Evolutionary conservation across 805 yeast species (phyloP).

Genomic region (Candida oleophila): DNA sequence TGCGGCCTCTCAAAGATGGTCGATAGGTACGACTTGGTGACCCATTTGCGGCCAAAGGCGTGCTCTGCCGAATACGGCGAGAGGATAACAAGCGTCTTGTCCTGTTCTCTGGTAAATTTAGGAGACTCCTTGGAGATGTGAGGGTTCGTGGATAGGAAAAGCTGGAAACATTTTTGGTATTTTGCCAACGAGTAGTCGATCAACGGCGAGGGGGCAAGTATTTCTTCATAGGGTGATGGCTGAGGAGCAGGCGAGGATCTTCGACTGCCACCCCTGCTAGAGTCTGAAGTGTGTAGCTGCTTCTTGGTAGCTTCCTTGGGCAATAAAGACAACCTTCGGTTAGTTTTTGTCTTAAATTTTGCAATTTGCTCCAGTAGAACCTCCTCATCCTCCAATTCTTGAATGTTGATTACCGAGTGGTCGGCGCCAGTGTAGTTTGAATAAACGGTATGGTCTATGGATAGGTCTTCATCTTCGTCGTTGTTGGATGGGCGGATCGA

Average conservation of each 20-base stretch:
- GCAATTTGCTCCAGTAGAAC: slow-evolving; percentile 34
- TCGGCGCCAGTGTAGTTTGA: slow-evolving; percentile 26
- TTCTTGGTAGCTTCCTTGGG: slow-evolving; percentile 7
- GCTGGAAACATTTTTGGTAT: slow-evolving; percentile 44
- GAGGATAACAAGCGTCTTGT: slow-evolving; percentile 58
- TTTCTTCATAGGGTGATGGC: slow-evolving; percentile 10
- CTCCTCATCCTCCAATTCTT: slow-evolving; percentile 36
- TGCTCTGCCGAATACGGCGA: slow-evolving; percentile 73
- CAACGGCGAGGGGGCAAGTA: slow-evolving; percentile 33
- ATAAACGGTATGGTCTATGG: slow-evolving; percentile 39
- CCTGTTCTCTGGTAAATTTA: slow-evolving; percentile 29
- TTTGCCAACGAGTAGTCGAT: slow-evolving; percentile 33
- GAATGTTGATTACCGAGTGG: slow-evolving; percentile 31
- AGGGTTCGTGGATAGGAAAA: slow-evolving; percentile 42
- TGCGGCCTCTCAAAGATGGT: slow-evolving; percentile 85
- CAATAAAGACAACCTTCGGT: slow-evolving; percentile 1
- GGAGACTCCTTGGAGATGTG: slow-evolving; percentile 42
- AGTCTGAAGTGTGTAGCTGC: neutral
- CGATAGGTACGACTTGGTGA: slow-evolving; percentile 58
- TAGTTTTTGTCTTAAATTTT: slow-evolving; percentile 29
- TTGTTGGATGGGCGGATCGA: slow-evolving; percentile 38
- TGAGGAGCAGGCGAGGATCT: slow-evolving; percentile 3
- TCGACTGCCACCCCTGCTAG: neutral
- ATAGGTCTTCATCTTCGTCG: slow-evolving; percentile 33
- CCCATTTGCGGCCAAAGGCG: slow-evolving; percentile 76